phyloP scores from a whole-genome alignment of 352 stramenopile genomes.

The Paralagenidium karlingii region DNA sequence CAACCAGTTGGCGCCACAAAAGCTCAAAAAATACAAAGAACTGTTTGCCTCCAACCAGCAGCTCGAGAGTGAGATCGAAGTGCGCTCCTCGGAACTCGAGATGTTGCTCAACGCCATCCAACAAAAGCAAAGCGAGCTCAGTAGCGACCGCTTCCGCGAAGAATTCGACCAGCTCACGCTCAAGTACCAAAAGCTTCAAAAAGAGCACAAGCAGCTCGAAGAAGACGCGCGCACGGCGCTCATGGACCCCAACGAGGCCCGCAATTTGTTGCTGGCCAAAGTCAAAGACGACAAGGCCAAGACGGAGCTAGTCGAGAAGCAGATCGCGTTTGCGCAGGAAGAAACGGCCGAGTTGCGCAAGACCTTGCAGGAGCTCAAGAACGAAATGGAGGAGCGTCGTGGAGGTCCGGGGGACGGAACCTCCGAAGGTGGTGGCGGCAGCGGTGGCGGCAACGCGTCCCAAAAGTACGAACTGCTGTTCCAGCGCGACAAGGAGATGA shows the following conservation, averaged over 20 bases:
- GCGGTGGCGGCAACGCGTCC: conserved; percentile 38
- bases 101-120: conserved; percentile 62
- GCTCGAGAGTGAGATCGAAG: conserved; percentile 65
- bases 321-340: conserved; percentile 27
- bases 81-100: conserved; percentile 48
- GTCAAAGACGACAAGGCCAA: conserved; percentile 82
- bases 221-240: conserved; percentile 74
- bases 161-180: conserved; percentile 67
- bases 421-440: conserved; percentile 36
- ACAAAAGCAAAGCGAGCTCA: conserved; percentile 60
- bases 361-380: conserved; percentile 34
- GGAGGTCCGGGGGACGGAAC: no score
- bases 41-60: conserved; percentile 59
- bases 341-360: conserved; percentile 49
- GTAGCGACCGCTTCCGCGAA: conserved; percentile 50
- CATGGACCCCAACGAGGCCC: conserved; percentile 84
- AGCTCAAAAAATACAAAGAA: conserved; percentile 69
- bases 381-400: conserved; percentile 49
- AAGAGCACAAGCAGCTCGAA: conserved; percentile 61
- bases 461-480: conserved; percentile 84
- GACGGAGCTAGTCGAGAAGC: conserved; percentile 58
- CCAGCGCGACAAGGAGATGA: conserved; percentile 88
- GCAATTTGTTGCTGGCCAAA: conserved; percentile 65
- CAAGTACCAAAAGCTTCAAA: conserved; percentile 49
- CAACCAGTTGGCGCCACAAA: conserved; percentile 78